Conservation (phyloP, 176 grass and related monocot species). For the Puya raimondii region DNA sequence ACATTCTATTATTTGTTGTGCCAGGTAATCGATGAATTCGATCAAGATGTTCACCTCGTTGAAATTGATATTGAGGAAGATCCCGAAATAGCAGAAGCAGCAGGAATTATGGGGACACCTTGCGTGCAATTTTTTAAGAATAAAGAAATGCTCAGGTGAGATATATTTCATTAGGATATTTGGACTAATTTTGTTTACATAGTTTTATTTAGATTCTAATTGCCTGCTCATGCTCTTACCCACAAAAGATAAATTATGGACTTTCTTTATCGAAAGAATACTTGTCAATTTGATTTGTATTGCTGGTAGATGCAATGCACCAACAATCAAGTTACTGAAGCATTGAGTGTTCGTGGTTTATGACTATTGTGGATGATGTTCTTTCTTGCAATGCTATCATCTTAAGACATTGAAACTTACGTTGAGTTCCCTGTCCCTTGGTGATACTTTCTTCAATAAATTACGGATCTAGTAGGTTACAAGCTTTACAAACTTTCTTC, state of each 20-base stretch:
- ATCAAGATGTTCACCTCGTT: slow-evolving; percentile 64
- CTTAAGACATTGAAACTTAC: neutral
- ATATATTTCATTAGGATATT: slow-evolving; percentile 3
- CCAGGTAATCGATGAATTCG: slow-evolving; percentile 87
- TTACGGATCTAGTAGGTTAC: neutral
- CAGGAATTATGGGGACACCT: slow-evolving; percentile 98
- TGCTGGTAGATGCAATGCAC: too few species aligned
- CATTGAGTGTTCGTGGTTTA: too few species aligned
- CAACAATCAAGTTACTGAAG: too few species aligned
- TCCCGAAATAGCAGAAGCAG: slow-evolving; percentile 95
- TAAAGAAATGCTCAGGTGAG: slow-evolving; percentile 97
- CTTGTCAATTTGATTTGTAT: too few species aligned
- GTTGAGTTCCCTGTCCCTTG: neutral
- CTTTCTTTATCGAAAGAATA: too few species aligned
- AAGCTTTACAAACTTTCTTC: too few species aligned
- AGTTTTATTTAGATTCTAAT: too few species aligned
- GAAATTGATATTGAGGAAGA: slow-evolving; percentile 99
- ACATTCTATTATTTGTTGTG: slow-evolving; percentile 6
- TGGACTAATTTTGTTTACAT: neutral
- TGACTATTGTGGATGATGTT: too few species aligned
- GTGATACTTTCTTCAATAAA: neutral
- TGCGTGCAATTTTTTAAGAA: slow-evolving; percentile 99
- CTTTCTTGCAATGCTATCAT: too few species aligned
- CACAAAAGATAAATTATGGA: too few species aligned
- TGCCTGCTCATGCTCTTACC: too few species aligned